Evolutionary conservation across 441 rosid species (phyloP).

Genomic region (Gossypium trilobum): DNA sequence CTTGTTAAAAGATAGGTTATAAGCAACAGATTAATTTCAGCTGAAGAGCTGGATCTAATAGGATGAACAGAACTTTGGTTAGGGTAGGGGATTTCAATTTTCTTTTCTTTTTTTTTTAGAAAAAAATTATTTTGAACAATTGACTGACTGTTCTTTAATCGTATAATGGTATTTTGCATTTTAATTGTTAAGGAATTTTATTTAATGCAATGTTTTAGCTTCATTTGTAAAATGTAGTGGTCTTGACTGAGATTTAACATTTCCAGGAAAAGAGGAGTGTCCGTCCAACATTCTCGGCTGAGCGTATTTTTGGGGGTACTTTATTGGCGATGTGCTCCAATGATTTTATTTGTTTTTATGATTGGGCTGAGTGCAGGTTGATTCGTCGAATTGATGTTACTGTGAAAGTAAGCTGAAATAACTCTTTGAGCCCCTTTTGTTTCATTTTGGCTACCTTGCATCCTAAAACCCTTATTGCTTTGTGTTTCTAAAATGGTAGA

Average conservation of each 20-base stretch:
- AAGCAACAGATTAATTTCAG: neutral
- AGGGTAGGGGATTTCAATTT: neutral
- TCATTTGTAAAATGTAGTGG: neutral
- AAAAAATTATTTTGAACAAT: neutral
- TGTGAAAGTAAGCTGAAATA: slow-evolving; percentile 61
- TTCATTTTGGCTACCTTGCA: slow-evolving; percentile 12
- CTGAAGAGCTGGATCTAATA: neutral
- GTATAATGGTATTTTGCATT: neutral
- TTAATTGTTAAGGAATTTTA: neutral
- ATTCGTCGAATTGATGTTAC: slow-evolving; percentile 89
- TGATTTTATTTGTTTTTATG: slow-evolving; percentile 95
- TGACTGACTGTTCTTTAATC: neutral
- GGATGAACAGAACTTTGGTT: neutral
- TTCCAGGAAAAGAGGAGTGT: slow-evolving; percentile 88
- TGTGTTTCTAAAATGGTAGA: slow-evolving; percentile 41
- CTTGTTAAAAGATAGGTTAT: neutral
- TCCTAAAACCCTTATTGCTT: slow-evolving; percentile 9
- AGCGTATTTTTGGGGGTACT: slow-evolving; percentile 80
- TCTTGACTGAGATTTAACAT: slow-evolving; percentile 18
- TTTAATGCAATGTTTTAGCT: neutral
- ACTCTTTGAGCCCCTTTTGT: slow-evolving; percentile 11
- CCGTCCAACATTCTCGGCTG: slow-evolving; percentile 90
- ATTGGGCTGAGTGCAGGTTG: slow-evolving; percentile 97
- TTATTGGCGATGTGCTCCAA: slow-evolving; percentile 93
- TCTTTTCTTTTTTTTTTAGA: neutral